Evolutionary conservation across 1,284 basidiomycete genomes (phyloP).

Genomic region (Tilletia walkeri): DNA sequence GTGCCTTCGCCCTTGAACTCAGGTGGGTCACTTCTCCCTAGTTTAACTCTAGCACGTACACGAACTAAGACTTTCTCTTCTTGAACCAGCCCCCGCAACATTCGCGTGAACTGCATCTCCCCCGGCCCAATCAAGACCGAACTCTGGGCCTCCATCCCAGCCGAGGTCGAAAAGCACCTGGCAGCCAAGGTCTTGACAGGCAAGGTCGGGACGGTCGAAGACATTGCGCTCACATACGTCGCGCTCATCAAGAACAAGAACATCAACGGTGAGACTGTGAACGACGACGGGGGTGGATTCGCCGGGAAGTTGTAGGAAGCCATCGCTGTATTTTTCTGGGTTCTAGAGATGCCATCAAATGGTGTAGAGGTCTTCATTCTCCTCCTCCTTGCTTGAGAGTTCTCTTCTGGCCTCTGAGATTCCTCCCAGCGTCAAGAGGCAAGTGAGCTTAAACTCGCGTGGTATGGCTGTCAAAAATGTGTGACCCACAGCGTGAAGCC

Average conservation of each 20-base stretch:
- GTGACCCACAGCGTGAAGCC: too few relatives aligned
- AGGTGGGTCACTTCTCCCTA: neutral
- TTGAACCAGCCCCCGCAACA: slow-evolving; percentile 6
- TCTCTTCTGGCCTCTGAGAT: too few relatives aligned
- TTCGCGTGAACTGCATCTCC: slow-evolving; percentile 33
- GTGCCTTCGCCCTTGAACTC: slow-evolving; percentile 31
- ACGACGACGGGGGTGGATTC: slow-evolving; percentile 26
- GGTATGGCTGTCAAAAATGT: too few relatives aligned
- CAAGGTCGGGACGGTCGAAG: slow-evolving; percentile 23
- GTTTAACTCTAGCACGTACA: neutral
- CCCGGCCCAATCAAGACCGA: slow-evolving; percentile 34
- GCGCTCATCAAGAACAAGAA: slow-evolving; percentile 39
- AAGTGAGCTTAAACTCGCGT: too few relatives aligned
- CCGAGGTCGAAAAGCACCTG: slow-evolving; percentile 12
- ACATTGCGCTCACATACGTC: slow-evolving; percentile 30
- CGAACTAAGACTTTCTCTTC: neutral
- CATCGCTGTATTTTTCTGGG: too few relatives aligned
- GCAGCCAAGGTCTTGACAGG: slow-evolving; percentile 21
- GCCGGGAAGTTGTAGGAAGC: neutral
- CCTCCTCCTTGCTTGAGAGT: too few relatives aligned
- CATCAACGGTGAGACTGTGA: slow-evolving; percentile 27
- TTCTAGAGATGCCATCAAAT: too few relatives aligned
- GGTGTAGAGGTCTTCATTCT: too few relatives aligned
- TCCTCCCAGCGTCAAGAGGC: too few relatives aligned
- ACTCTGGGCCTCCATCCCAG: slow-evolving; percentile 26